phyloP scores from a whole-genome alignment of 176 grass and related monocot genomes.

The Tuctoria greenei region DNA sequence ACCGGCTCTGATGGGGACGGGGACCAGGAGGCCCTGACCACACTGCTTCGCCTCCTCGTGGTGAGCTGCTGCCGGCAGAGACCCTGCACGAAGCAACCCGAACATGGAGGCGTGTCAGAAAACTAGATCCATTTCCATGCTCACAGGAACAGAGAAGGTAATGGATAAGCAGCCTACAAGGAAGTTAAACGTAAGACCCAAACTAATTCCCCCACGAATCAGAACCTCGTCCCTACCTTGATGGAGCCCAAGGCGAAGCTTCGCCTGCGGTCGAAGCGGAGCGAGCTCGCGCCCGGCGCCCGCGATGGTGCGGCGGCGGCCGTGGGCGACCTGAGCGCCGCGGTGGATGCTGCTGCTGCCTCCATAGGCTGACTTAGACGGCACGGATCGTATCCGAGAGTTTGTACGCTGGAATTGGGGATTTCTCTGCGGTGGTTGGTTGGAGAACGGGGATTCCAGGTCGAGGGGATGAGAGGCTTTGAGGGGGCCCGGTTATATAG shows the following conservation, averaged over 20 bases:
- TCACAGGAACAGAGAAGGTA: not conserved
- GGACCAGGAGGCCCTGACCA: conserved; percentile 52
- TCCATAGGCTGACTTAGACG: conserved; percentile 17
- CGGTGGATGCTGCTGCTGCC: conserved; percentile 43
- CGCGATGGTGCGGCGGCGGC: conserved; percentile 42
- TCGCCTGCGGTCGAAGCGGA: conserved; percentile 38
- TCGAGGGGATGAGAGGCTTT: not conserved
- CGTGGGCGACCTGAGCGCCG: conserved; percentile 59
- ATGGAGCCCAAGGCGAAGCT: conserved; percentile 41
- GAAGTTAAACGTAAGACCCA: conserved; percentile 3
- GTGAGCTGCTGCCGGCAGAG: conserved; percentile 47
- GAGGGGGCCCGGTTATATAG: not conserved
- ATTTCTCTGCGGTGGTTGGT: conserved; percentile 16
- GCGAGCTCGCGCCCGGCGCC: conserved; percentile 24
- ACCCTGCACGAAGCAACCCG: conserved; percentile 42
- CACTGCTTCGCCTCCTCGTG: conserved; percentile 39
- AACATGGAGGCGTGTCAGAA: not conserved
- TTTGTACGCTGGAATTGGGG: not conserved
- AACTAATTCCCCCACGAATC: not conserved
- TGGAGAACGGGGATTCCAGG: not conserved
- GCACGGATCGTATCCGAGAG: conserved; percentile 3
- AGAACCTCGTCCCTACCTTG: conserved; percentile 48
- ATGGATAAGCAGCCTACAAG: not conserved
- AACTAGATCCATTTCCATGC: conserved; percentile 8
- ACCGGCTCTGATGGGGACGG: conserved; percentile 48